A percentile compares a stretch with the other conserved stretches of the same genome.
Evolutionary conservation across 176 grass and related monocot species (phyloP).

Genomic region (Bonia amplexicaulis): DNA sequence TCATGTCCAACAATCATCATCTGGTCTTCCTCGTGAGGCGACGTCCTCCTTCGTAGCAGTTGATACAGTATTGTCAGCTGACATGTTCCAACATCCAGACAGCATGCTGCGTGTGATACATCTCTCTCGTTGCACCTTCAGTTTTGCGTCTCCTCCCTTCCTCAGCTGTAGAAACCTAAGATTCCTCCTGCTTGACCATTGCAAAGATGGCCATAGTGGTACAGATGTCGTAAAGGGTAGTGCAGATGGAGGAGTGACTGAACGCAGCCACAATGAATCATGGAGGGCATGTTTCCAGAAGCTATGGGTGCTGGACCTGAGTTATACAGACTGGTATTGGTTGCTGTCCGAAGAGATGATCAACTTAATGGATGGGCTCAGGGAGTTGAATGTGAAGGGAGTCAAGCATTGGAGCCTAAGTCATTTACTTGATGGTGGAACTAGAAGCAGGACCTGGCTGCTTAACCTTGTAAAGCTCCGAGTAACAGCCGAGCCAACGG

Average conservation of each 20-base stretch:
- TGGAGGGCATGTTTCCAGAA: neutral
- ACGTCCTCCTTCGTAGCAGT: neutral
- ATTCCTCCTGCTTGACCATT: neutral
- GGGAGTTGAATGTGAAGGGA: neutral
- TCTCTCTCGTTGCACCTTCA: neutral
- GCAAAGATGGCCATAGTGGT: neutral
- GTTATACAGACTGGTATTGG: neutral
- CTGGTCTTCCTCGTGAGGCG: neutral
- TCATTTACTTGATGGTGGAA: neutral
- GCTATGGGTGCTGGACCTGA: neutral
- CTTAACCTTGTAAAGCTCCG: neutral
- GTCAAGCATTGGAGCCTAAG: neutral
- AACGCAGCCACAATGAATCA: neutral
- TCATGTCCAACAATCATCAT: too few species aligned
- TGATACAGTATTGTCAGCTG: neutral
- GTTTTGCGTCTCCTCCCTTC: slow-evolving; percentile 29
- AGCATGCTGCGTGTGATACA: neutral
- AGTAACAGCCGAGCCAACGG: neutral
- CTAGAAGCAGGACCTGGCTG: too few species aligned
- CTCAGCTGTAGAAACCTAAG: neutral
- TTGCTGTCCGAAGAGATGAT: neutral
- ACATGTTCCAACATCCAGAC: neutral
- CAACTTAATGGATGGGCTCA: neutral
- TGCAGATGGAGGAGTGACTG: too few species aligned
- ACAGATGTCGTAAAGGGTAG: too few species aligned